phyloP scores from a whole-genome alignment of 306 rosid species.

The Glycyrrhiza uralensis region DNA sequence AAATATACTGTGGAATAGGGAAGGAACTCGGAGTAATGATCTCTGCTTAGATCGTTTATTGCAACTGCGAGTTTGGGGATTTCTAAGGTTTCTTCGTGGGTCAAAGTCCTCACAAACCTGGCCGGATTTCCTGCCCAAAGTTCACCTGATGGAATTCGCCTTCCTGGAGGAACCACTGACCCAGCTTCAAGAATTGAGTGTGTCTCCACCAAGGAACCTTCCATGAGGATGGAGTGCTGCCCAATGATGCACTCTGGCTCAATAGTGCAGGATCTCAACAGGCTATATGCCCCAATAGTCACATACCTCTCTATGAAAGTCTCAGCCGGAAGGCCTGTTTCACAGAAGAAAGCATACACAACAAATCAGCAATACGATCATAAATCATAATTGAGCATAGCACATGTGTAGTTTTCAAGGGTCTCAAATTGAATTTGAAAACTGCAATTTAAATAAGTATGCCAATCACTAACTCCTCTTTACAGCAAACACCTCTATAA shows the following conservation, averaged over 20 bases:
- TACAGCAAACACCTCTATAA: not conserved
- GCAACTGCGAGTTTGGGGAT: slow-evolving; percentile 98
- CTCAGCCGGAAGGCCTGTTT: slow-evolving; percentile 93
- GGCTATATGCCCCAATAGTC: slow-evolving; percentile 88
- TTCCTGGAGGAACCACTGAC: slow-evolving; percentile 94
- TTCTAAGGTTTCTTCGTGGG: slow-evolving; percentile 92
- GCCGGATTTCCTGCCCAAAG: slow-evolving; percentile 99
- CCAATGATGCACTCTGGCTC: slow-evolving; percentile 99
- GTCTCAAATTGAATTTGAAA: not conserved
- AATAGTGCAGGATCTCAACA: slow-evolving; percentile 88
- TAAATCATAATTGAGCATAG: not conserved
- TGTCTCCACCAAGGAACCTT: slow-evolving; percentile 94
- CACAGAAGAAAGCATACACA: slow-evolving; percentile 14
- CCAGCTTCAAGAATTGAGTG: slow-evolving; percentile 98
- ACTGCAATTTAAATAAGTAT: not conserved
- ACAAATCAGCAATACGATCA: slow-evolving; percentile 13
- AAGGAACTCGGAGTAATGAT: slow-evolving; percentile 76
- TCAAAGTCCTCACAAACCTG: slow-evolving; percentile 71
- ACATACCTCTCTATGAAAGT: slow-evolving; percentile 82
- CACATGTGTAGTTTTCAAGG: not conserved
- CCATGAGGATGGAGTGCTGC: slow-evolving; percentile 98
- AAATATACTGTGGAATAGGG: slow-evolving; percentile 89
- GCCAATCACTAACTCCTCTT: slow-evolving; percentile 1
- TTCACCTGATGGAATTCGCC: slow-evolving; percentile 91
- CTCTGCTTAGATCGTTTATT: slow-evolving; percentile 84